These are phyloP conservation scores for Meredithiella fracta DNA, from an alignment of 2,329 filamentous ascomycete species.

Conservation along the genomic window DNA sequence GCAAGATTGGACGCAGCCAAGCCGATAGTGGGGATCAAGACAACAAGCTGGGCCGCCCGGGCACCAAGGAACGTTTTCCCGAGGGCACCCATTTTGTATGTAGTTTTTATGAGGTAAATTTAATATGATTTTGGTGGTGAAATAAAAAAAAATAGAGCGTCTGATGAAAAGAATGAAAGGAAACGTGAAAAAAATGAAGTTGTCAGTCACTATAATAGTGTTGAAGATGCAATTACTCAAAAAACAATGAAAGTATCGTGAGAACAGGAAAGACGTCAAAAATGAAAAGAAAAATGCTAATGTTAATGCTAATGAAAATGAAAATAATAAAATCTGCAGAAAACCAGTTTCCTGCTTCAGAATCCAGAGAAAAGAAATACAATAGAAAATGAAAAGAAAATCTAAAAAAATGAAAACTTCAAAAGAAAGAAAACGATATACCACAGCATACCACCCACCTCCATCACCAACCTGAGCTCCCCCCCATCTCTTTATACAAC, in stretches of 20 bases:
- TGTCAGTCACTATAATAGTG: slow-evolving; percentile 1
- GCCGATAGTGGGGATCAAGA: slow-evolving; percentile 62
- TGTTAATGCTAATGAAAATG: background rate
- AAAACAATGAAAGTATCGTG: background rate
- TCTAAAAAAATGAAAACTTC: background rate
- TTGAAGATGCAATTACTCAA: background rate
- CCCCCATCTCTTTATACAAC: background rate
- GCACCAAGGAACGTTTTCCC: slow-evolving; percentile 63
- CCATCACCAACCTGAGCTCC: background rate
- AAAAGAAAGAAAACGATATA: no score
- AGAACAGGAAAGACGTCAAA: background rate
- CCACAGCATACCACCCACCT: no score
- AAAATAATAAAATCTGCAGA: no score
- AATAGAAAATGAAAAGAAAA: background rate
- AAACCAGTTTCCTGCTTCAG: no score
- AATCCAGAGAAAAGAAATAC: background rate
- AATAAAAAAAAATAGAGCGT: background rate
- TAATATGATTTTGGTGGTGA: background rate
- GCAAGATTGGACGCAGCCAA: slow-evolving; percentile 70
- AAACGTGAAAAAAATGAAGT: slow-evolving; percentile 14
- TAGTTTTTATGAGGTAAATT: background rate
- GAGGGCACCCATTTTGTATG: slow-evolving; percentile 42
- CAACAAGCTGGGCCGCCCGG: slow-evolving; percentile 52
- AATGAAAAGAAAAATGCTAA: background rate
- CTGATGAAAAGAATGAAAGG: slow-evolving; percentile 16